Conservation (phyloP, 2,329 filamentous ascomycete genomes). For the Cordyceps javanica region DNA sequence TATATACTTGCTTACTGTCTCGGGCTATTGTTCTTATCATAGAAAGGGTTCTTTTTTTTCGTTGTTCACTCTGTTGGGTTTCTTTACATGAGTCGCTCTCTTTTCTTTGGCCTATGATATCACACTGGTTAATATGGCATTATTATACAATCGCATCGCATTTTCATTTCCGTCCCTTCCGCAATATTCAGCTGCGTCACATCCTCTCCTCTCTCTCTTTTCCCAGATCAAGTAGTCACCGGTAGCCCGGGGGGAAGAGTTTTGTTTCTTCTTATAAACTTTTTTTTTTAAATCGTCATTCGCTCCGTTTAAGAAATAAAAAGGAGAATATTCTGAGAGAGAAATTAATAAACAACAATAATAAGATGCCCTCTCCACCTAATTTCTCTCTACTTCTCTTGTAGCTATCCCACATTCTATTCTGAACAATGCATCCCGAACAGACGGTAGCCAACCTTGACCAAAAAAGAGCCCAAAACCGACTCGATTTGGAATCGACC, state of each 20-base stretch:
- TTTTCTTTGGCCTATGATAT: conserved; percentile 6
- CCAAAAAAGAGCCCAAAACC: no score
- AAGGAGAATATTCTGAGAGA: background rate
- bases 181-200: background rate
- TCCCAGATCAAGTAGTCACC: no score
- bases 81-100: background rate
- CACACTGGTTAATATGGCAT: background rate
- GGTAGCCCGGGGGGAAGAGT: no score
- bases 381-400: background rate
- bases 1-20: background rate
- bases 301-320: background rate
- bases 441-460: no score
- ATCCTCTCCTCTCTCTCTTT: no score
- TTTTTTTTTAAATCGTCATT: conserved; percentile 5
- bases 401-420: background rate
- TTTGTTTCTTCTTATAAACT: background rate
- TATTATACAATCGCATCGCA: background rate
- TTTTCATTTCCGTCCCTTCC: background rate
- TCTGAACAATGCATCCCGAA: background rate
- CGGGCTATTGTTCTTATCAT: background rate
- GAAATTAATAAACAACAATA: background rate
- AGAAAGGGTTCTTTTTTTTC: background rate
- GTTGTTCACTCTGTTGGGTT: background rate
- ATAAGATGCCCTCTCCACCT: background rate
- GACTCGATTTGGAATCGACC: background rate